phyloP scores from a whole-genome alignment of 345 rosid genomes.

The Aethionema arabicum region DNA sequence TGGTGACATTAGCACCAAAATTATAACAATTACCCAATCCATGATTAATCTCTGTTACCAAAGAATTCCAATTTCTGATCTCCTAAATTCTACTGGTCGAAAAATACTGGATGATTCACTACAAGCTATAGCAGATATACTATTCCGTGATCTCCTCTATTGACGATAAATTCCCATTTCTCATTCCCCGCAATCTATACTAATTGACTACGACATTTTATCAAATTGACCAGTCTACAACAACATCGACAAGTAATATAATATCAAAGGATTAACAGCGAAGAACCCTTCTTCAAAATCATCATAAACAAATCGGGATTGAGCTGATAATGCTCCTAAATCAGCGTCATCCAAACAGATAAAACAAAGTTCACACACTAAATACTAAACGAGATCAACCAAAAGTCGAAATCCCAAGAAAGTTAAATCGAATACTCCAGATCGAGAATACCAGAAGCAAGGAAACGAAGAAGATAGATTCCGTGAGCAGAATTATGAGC shows the following conservation, averaged over 20 bases:
- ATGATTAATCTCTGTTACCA: too few relatives aligned
- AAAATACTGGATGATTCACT: too few relatives aligned
- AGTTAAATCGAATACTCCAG: slow-evolving; percentile 9
- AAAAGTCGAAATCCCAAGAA: not conserved
- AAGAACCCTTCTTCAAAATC: not conserved
- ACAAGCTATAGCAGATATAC: too few relatives aligned
- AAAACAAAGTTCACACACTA: not conserved
- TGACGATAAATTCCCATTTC: too few relatives aligned
- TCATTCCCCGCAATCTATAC: too few relatives aligned
- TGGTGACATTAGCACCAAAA: too few relatives aligned
- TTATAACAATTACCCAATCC: too few relatives aligned
- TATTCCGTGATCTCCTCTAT: too few relatives aligned
- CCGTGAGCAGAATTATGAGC: not conserved
- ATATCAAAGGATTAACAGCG: slow-evolving; percentile 3
- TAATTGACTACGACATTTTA: slow-evolving; percentile 53
- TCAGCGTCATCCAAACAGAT: not conserved
- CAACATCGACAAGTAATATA: not conserved
- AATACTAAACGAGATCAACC: not conserved
- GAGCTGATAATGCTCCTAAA: not conserved
- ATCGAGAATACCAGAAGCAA: not conserved
- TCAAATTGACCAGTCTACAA: slow-evolving; percentile 21
- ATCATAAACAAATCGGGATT: not conserved
- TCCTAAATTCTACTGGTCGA: too few relatives aligned
- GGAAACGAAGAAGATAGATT: slow-evolving; percentile 12
- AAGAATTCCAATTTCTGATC: too few relatives aligned